Conservation (phyloP, 441 rosid genomes). For the Isatis lusitanica region DNA sequence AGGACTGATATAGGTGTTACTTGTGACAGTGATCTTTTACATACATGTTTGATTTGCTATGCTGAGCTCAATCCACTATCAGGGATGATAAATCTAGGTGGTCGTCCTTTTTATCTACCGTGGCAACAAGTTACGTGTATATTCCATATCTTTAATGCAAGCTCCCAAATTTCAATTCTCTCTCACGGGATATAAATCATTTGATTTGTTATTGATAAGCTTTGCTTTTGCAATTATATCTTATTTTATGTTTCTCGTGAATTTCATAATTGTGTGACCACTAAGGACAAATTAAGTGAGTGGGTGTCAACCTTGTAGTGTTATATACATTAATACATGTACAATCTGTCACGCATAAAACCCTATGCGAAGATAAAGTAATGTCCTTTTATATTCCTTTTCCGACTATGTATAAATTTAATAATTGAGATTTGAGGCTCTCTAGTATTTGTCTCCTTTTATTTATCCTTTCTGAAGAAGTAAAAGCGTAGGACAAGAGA, state of each 20-base stretch:
- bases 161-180: not conserved
- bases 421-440: not conserved
- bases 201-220: not conserved
- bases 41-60: not conserved
- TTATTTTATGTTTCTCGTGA: conserved; percentile 3
- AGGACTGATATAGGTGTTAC: not conserved
- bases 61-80: not conserved
- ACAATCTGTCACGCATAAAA: conserved; percentile 30
- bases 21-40: not conserved
- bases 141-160: not conserved
- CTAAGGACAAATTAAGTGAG: conserved; percentile 30
- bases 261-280: not conserved
- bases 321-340: no score
- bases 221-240: not conserved
- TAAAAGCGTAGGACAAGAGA: conserved; percentile 11
- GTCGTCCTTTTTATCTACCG: not conserved
- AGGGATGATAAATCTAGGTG: not conserved
- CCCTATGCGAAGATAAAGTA: not conserved
- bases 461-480: not conserved
- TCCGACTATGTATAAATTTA: not conserved
- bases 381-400: not conserved
- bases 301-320: conserved; percentile 14
- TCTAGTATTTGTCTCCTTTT: no score
- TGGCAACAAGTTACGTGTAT: not conserved
- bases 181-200: not conserved